Conservation (phyloP, 306 rosid species). For the Adenanthera pavonina region DNA sequence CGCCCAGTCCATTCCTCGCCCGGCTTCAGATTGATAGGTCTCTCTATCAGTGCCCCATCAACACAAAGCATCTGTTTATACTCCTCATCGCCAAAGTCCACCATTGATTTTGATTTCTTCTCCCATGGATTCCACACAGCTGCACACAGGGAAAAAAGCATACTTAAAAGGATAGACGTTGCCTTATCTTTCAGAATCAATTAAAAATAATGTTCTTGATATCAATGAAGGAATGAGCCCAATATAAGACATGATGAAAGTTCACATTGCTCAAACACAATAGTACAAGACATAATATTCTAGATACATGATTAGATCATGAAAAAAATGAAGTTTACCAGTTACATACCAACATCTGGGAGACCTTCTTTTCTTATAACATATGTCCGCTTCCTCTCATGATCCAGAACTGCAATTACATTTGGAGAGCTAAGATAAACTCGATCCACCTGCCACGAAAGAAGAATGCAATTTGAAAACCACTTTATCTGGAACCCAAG, state of each 20-base stretch:
- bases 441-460: constrained; percentile 75
- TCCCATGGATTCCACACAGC: constrained; percentile 99
- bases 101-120: constrained; percentile 83
- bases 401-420: constrained; percentile 83
- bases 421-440: constrained; percentile 84
- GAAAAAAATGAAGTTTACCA: neutral
- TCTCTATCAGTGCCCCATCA: constrained; percentile 83
- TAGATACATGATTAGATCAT: neutral
- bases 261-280: constrained; percentile 3
- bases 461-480: constrained; percentile 23
- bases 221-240: constrained; percentile 27
- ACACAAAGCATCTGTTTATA: constrained; percentile 95
- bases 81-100: constrained; percentile 87
- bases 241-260: neutral
- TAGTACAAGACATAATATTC: neutral
- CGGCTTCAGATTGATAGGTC: constrained; percentile 78
- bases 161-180: neutral
- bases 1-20: constrained; percentile 96
- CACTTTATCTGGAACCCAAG: neutral
- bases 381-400: constrained; percentile 79
- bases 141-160: constrained; percentile 31
- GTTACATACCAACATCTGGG: constrained; percentile 79
- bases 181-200: neutral
- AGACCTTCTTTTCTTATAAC: constrained; percentile 90
- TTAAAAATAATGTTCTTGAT: constrained; percentile 19